A percentile compares a stretch with the other conserved stretches of the same genome.
phyloP scores from a whole-genome alignment of 805 yeast genomes.

The Pichia insulana region DNA sequence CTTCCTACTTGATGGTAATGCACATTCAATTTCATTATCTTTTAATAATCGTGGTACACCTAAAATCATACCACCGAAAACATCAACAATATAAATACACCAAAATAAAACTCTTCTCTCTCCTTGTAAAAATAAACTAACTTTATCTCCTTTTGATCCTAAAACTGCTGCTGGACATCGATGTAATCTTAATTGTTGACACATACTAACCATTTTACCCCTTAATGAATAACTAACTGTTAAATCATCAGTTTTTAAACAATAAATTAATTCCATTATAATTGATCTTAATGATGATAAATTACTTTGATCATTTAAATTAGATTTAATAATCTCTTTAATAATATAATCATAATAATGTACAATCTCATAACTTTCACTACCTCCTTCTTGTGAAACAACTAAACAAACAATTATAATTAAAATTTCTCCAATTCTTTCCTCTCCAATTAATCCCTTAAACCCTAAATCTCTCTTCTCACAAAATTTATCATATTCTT shows the following conservation, averaged over 20 bases:
- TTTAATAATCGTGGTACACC: slow-evolving; percentile 79
- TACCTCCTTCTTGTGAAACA: slow-evolving; percentile 30
- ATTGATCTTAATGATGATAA: slow-evolving; percentile 63
- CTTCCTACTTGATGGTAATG: slow-evolving; percentile 53
- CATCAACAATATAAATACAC: slow-evolving; percentile 73
- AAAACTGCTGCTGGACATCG: slow-evolving; percentile 80
- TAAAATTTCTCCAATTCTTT: slow-evolving; percentile 49
- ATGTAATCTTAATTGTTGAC: slow-evolving; percentile 77
- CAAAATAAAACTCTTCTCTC: slow-evolving; percentile 78
- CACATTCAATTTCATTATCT: slow-evolving; percentile 81
- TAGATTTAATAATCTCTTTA: slow-evolving; percentile 54
- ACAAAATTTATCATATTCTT: slow-evolving; percentile 43
- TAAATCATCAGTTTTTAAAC: slow-evolving; percentile 64
- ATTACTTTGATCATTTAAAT: slow-evolving; percentile 51
- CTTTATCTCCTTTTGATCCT: slow-evolving; percentile 54
- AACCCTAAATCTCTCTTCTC: slow-evolving; percentile 37
- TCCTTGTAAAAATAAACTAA: slow-evolving; percentile 66
- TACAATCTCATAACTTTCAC: slow-evolving; percentile 26
- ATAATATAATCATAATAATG: slow-evolving; percentile 53
- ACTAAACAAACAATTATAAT: slow-evolving; percentile 43
- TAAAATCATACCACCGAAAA: slow-evolving; percentile 61
- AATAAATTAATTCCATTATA: slow-evolving; percentile 60
- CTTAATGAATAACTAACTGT: slow-evolving; percentile 67
- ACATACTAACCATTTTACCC: slow-evolving; percentile 71
- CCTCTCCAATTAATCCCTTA: slow-evolving; percentile 35